These are phyloP conservation scores for Candida maltosa DNA, from an alignment of 805 yeast species.

Conservation along the genomic window DNA sequence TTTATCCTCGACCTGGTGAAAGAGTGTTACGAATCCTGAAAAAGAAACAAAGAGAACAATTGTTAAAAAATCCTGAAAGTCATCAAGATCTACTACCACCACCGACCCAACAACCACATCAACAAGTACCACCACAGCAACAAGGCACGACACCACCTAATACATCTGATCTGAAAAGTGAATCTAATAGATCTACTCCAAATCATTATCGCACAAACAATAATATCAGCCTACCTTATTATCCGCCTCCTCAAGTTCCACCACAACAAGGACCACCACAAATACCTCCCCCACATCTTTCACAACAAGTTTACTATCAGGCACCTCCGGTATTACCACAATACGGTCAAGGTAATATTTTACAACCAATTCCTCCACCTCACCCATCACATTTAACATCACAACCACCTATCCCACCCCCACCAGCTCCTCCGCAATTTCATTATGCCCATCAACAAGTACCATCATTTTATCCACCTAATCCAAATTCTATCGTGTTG, in stretches of 20 bases:
- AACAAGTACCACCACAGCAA: slow-evolving; percentile 1
- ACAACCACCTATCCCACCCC: neutral
- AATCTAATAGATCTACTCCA: no score
- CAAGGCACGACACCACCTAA: neutral
- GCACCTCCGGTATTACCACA: slow-evolving; percentile 1
- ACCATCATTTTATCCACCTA: neutral
- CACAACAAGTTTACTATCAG: neutral
- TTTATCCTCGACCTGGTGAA: slow-evolving; percentile 32
- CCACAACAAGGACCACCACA: neutral
- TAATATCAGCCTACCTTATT: no score
- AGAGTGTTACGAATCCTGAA: slow-evolving; percentile 29
- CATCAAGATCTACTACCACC: slow-evolving; percentile 1
- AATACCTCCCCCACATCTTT: slow-evolving; percentile 1
- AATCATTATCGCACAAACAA: no score
- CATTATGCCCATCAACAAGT: neutral
- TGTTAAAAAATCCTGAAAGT: neutral
- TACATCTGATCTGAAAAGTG: neutral
- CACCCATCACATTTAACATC: slow-evolving; percentile 9
- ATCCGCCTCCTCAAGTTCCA: neutral
- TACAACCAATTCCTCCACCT: slow-evolving; percentile 1
- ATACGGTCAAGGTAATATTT: slow-evolving; percentile 1
- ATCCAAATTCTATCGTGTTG: no score
- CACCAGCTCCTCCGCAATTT: neutral
- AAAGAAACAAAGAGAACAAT: slow-evolving; percentile 8
- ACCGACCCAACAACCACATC: slow-evolving; percentile 1